phyloP scores from a whole-genome alignment of 2,329 filamentous ascomycete genomes.

The Pestalotiopsis sp. region DNA sequence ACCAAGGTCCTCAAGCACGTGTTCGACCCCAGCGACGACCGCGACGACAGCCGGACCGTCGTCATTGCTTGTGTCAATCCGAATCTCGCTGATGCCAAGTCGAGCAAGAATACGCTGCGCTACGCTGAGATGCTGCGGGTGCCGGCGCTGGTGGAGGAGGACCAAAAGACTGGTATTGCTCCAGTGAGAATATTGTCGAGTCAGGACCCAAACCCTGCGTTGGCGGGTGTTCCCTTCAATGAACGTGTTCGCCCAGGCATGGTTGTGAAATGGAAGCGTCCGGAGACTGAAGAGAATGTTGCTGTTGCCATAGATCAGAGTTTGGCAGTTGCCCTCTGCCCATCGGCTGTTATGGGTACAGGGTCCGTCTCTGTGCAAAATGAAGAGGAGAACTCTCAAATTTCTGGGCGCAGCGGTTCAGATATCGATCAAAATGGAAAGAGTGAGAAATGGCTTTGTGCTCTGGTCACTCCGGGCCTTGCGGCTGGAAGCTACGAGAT shows the following conservation, averaged over 20 bases:
- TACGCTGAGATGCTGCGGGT: slow-evolving; percentile 52
- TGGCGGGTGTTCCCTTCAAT: slow-evolving; percentile 35
- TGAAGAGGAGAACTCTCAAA: neutral
- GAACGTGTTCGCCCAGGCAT: slow-evolving; percentile 45
- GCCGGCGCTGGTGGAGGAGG: slow-evolving; percentile 18
- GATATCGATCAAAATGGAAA: slow-evolving; percentile 13
- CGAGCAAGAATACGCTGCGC: slow-evolving; percentile 51
- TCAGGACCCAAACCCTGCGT: slow-evolving; percentile 28
- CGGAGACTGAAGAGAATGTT: neutral
- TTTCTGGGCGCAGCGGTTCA: slow-evolving; percentile 17
- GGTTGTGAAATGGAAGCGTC: slow-evolving; percentile 37
- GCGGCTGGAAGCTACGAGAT: slow-evolving; percentile 42
- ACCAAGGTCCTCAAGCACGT: slow-evolving; percentile 53
- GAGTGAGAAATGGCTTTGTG: slow-evolving; percentile 37
- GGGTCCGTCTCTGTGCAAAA: too few relatives aligned
- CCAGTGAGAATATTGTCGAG: slow-evolving; percentile 24
- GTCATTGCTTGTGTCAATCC: slow-evolving; percentile 52
- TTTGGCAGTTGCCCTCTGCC: slow-evolving; percentile 37
- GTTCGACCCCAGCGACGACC: slow-evolving; percentile 44
- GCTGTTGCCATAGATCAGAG: slow-evolving; percentile 19
- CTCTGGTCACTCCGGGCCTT: slow-evolving; percentile 36
- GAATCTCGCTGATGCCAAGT: slow-evolving; percentile 43
- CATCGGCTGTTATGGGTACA: slow-evolving; percentile 17
- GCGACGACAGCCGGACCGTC: slow-evolving; percentile 42
- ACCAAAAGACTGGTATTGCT: slow-evolving; percentile 26